Base-by-base conservation (phyloP, 768 basidiomycete genomes). In the Agrocybe chaxingu region DNA sequence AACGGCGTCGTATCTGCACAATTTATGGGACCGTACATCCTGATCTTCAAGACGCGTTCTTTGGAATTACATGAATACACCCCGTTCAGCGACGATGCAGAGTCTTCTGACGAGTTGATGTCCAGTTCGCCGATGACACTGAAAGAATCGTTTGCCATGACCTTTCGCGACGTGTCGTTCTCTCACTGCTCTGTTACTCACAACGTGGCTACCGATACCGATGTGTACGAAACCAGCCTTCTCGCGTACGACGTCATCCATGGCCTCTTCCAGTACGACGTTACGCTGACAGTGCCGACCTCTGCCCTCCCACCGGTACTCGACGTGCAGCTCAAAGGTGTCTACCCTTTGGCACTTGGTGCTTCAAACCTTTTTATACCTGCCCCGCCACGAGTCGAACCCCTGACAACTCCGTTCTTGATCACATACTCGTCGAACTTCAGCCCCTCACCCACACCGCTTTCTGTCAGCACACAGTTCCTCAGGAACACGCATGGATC, bases 41-140 rank as follows among this genome's bases (percentile, higher is more conserved):
- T 85, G 19, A 70, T 78, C 18, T 73, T 84, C 58, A 79, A 75
- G 50, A 65, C 72, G 0, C 77, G 75, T 4, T 74, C 80, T 0
- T 56, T 85, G 18, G 80, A 83, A 50, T 62, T 81, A 2, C 70
- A 74, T 52, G 48, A 62, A 39, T 57, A 58, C 39, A 42, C 47
- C 3, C 63, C 72, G 0, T 55, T 72, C 24, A 43, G 62, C 41
- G 30, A 45, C 46, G 40, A 57, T 51, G 47, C 43, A 16, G 18
- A 50, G 40, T 29, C 24, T 32, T 24, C 24, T 24, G 24, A 24
- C 24, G 24, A 24, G 24, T 24, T 24, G 24, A 24, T 24, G 24
- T 24, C 24, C 2, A 24, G 24, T 24, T 31, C 42, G 3, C 47
- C 33, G 2, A 49, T 49, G 8, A 51, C 46, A 7, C 46, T 64